A percentile compares a stretch with the other conserved stretches of the same genome.
Evolutionary conservation across 1,139 yeast species (phyloP).

Genomic region (Geotrichum macrosporum): DNA sequence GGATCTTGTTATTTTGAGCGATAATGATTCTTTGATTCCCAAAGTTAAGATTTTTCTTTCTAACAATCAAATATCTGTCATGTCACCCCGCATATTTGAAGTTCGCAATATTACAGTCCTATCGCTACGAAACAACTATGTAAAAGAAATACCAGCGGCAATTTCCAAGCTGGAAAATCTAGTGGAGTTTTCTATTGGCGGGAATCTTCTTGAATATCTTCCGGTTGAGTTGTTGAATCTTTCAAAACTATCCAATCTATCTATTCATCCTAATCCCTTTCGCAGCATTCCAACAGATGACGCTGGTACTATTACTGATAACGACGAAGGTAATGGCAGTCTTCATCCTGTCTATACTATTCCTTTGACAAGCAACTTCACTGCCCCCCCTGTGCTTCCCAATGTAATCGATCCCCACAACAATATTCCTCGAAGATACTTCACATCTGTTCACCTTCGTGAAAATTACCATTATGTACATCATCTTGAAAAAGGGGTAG

Average conservation of each 20-base stretch:
- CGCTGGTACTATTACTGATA: too few species aligned
- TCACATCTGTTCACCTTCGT: conserved; percentile 17
- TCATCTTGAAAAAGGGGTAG: conserved; percentile 15
- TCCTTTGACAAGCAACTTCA: conserved; percentile 22
- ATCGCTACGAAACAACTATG: conserved; percentile 50
- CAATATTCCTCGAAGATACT: conserved; percentile 15
- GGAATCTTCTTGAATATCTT: conserved; percentile 49
- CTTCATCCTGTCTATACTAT: conserved; percentile 4
- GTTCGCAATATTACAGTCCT: conserved; percentile 51
- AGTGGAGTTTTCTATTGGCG: conserved; percentile 49
- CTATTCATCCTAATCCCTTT: conserved; percentile 49
- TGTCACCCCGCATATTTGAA: conserved; percentile 52
- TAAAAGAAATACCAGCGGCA: conserved; percentile 51
- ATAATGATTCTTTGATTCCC: conserved; percentile 26
- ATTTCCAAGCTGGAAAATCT: conserved; percentile 45
- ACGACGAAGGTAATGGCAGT: too few species aligned
- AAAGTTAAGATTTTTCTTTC: conserved; percentile 48
- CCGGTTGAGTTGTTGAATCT: conserved; percentile 54
- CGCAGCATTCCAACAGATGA: too few species aligned
- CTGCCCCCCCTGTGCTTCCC: conserved; percentile 23
- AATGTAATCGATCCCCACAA: conserved; percentile 29
- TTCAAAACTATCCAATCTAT: conserved; percentile 43
- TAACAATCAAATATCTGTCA: conserved; percentile 46
- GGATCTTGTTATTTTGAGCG: conserved; percentile 19
- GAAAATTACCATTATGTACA: neutral